Base-by-base conservation (phyloP, 805 yeast genomes). In the Blastobotrys peoriensis region DNA sequence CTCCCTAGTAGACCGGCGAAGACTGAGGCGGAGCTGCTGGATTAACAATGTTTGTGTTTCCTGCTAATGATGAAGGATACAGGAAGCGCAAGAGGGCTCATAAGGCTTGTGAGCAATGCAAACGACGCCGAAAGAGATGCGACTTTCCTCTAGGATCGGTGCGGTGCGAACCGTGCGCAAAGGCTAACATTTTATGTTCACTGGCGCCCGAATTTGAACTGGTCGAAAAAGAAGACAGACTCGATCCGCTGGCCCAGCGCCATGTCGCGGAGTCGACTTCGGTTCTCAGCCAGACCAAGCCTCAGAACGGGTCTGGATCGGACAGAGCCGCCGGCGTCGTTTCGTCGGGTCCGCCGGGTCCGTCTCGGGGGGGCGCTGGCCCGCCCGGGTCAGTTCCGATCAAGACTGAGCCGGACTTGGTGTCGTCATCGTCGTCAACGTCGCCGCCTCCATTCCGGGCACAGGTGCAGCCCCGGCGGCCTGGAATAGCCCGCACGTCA, bases 11-110 rank as follows among this genome's bases (percentile, higher is more conserved):
- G n/a, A n/a, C n/a, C n/a, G n/a, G n/a, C n/a, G n/a, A n/a, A n/a
- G n/a, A n/a, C n/a, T n/a, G n/a, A n/a, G n/a, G n/a, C n/a, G n/a
- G n/a, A n/a, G n/a, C n/a, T n/a, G n/a, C n/a, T n/a, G n/a, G n/a
- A n/a, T n/a, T n/a, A n/a, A n/a, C n/a, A 16, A 67, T 67, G 69
- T 60, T 62, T 52, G 73, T 68, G 43, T 68, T 68, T 42, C 73
- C 73, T 3, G 72, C 73, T 19, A 68, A 69, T 54, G 62, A 69
- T 50, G 62, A 57, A 16, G 66, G 57, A 47, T 68, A 66, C 51
- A 62, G 71, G 38, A 60, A 59, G 22, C 64, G 73, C n/a, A 69
- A 68, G 45, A 56, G 73, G 8, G 69, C 68, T 2, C 68, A 65
- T 56, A 61, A 63, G 50, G 71, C 73, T 37, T 68, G 73, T 50